Evolutionary conservation across 371 early-diverging fungal genomes (phyloP).

Genomic region (Fennellomyces sp.): DNA sequence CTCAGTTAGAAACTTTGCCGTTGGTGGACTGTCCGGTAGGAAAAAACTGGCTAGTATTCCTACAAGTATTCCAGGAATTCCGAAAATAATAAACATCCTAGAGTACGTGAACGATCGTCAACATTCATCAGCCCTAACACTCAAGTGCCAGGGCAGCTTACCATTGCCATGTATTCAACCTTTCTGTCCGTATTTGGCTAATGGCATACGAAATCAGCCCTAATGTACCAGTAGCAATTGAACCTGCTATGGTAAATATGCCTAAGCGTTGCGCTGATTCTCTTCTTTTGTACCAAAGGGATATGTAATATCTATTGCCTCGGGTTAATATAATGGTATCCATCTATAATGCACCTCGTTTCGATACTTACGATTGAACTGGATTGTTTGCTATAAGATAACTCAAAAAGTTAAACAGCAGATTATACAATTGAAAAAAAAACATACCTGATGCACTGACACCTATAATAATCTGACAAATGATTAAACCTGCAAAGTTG

Average conservation of each 20-base stretch:
- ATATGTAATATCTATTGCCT: slow-evolving; percentile 15
- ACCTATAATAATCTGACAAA: slow-evolving; percentile 15
- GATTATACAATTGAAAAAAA: not conserved
- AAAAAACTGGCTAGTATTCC: slow-evolving; percentile 31
- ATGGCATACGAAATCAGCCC: slow-evolving; percentile 38
- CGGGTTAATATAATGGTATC: not conserved
- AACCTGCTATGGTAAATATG: slow-evolving; percentile 3
- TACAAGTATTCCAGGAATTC: slow-evolving; percentile 39
- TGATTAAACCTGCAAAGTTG: slow-evolving; percentile 15
- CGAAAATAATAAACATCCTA: slow-evolving; percentile 59
- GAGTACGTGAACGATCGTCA: too few species aligned
- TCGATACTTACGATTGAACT: slow-evolving; percentile 12
- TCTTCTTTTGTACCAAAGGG: slow-evolving; percentile 39
- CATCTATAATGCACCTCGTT: too few species aligned
- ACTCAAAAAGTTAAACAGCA: not conserved
- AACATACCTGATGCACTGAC: slow-evolving; percentile 13
- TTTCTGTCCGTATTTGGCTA: slow-evolving; percentile 19
- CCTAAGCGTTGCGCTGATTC: slow-evolving; percentile 44
- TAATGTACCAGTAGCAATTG: slow-evolving; percentile 39
- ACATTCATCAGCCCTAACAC: too few species aligned
- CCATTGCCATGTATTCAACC: slow-evolving; percentile 37
- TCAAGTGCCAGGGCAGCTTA: too few species aligned
- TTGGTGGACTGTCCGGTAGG: slow-evolving; percentile 61
- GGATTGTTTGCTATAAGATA: not conserved
- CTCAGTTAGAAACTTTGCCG: slow-evolving; percentile 51